Evolutionary conservation across 2,329 filamentous ascomycete genomes (phyloP), one percentile per base, ranked within the genome.

Genomic region (Fusarium torulosum): DNA sequence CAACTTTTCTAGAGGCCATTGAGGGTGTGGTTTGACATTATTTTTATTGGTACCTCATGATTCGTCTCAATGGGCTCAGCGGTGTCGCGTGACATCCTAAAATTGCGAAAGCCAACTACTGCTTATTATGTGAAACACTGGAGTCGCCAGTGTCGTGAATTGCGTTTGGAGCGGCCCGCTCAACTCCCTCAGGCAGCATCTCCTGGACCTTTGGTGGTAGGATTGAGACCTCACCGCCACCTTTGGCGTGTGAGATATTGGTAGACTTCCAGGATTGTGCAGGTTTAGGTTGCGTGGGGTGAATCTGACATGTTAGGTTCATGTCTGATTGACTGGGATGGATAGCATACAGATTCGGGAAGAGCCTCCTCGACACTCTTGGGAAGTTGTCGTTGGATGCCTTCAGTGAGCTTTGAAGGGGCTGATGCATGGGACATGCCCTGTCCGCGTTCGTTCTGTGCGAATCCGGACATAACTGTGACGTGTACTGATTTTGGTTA

Each of bases 171-270:
- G 66, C 57, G 2, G 67, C 73, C 14, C 64, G 44, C 38, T 72
- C 68, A 10, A 74, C 21, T 4, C 62, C 57, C 42, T 74, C 69
- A 1, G 73, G 69, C 4, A 75, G 19, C 19, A 52, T 66, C 56
- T 75, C 64, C 47, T 75, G 73, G 0, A 68, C 13, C 41, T 73
- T 73, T 44, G 69, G 50, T 2, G 73, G 70, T 10, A 74, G 42
- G 0, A 70, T 54, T 4, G 73, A 75, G 13, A 66, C 62, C 2
- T 62, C 38, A 0, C 67, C 59, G 7, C 55, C 61, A 2, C 54
- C 60, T 31, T 71, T 71, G 2, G 70, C 67, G 8, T 75, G 70
- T 2, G 70, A 56, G 15, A 64, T 47, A 14, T 64, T 63, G 13
- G 61, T 66, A 0, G 64, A 68, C 35, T 37, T 37, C 35, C 35